Evolutionary conservation across 441 rosid species (phyloP).

Genomic region (Flueggea neowawraea): DNA sequence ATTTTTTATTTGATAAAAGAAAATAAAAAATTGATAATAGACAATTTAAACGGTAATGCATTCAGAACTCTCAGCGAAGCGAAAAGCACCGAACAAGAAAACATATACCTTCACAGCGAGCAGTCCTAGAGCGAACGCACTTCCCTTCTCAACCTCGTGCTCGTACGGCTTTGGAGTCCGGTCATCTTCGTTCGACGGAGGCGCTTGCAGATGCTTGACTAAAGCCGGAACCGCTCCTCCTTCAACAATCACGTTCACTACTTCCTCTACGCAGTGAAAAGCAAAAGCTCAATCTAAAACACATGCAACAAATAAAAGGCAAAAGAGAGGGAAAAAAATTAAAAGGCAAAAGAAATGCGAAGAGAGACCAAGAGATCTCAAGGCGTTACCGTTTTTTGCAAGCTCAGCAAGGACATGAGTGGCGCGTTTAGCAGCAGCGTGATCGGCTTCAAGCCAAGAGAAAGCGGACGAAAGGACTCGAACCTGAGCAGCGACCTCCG

Average conservation of each 20-base stretch:
- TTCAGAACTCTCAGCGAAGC: no score
- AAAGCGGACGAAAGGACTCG: constrained; percentile 59
- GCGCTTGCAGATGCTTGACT: constrained; percentile 89
- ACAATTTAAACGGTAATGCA: no score
- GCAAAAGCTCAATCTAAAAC: constrained; percentile 1
- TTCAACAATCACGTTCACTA: constrained; percentile 91
- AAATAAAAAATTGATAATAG: background rate
- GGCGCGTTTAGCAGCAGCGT: constrained; percentile 91
- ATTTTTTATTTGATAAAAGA: background rate
- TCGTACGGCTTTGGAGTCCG: constrained; percentile 60
- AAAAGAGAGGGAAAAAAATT: no score
- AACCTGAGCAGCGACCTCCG: constrained; percentile 74
- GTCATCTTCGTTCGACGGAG: constrained; percentile 56
- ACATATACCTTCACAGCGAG: constrained; percentile 83
- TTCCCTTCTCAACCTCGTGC: constrained; percentile 99
- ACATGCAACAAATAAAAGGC: constrained; percentile 7
- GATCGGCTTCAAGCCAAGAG: constrained; percentile 91
- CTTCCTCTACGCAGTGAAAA: constrained; percentile 58
- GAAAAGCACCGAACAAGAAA: background rate
- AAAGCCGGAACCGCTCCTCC: constrained; percentile 94
- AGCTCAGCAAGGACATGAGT: constrained; percentile 94
- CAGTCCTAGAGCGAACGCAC: constrained; percentile 96
- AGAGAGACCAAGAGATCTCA: background rate
- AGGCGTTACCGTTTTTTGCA: constrained; percentile 80
- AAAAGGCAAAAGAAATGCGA: background rate